Conservation (phyloP, 2,329 filamentous ascomycete genomes). For the Colletotrichum tropicale region DNA sequence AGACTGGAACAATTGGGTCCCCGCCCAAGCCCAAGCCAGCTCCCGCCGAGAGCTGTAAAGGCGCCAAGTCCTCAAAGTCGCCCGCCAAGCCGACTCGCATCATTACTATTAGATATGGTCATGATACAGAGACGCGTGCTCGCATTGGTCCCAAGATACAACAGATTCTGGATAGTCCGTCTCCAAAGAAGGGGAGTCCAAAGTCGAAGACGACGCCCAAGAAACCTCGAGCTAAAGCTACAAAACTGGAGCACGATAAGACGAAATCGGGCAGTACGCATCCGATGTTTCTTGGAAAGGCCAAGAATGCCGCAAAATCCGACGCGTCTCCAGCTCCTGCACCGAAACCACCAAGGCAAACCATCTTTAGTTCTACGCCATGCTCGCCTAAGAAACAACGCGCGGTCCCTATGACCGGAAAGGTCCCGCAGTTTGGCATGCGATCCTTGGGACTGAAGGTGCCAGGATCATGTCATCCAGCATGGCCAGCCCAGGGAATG, state of each 20-base stretch:
- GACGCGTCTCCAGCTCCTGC: not conserved
- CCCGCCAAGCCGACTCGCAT: not conserved
- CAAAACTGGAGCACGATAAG: conserved; percentile 28
- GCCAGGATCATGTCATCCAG: conserved; percentile 68
- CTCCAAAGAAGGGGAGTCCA: conserved; percentile 12
- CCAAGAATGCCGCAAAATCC: conserved; percentile 22
- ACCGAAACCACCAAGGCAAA: conserved; percentile 34
- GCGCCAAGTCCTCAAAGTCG: not conserved
- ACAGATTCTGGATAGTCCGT: conserved; percentile 55
- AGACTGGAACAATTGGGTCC: conserved; percentile 66
- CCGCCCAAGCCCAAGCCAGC: conserved; percentile 59
- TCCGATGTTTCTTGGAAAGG: conserved; percentile 43
- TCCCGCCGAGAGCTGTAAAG: conserved; percentile 20
- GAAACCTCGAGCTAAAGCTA: conserved; percentile 26
- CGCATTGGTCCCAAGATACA: conserved; percentile 66
- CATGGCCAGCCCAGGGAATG: conserved; percentile 74
- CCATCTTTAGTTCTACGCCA: conserved; percentile 58
- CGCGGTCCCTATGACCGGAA: conserved; percentile 30
- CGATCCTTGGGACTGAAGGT: conserved; percentile 58
- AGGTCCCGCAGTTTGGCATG: conserved; percentile 47
- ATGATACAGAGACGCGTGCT: conserved; percentile 45
- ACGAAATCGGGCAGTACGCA: conserved; percentile 37
- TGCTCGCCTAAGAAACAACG: conserved; percentile 52
- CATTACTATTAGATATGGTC: conserved; percentile 1
- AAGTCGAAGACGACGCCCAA: conserved; percentile 27